These are phyloP conservation scores for Pelagomonas calceolata DNA, from an alignment of 108 stramenopile genomes.

Conservation along the genomic window DNA sequence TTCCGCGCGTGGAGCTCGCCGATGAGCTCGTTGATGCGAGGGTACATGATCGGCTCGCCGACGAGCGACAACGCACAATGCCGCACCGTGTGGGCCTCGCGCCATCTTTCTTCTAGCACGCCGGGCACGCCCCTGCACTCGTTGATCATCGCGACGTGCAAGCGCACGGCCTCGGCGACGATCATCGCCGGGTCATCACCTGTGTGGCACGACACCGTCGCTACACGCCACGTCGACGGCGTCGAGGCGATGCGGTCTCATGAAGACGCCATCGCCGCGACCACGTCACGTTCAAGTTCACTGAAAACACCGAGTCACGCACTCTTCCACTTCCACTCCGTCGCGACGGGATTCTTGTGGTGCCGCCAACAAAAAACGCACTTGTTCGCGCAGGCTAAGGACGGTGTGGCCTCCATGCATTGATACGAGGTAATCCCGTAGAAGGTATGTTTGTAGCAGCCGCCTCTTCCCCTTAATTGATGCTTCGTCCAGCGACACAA, in stretches of 20 bases:
- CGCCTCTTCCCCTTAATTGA: constrained; percentile 83
- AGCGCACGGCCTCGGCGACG: constrained; percentile 70
- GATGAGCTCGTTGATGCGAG: constrained; percentile 76
- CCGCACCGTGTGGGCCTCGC: constrained; percentile 73
- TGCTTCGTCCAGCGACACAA: constrained; percentile 96
- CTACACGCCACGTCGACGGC: too few relatives aligned
- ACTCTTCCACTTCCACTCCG: constrained; percentile 95
- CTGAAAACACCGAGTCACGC: too few relatives aligned
- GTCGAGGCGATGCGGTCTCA: too few relatives aligned
- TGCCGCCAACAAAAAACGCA: constrained; percentile 98
- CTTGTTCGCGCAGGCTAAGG: constrained; percentile 89
- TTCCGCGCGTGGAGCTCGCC: constrained; percentile 67
- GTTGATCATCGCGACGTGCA: constrained; percentile 79
- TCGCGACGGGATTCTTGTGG: constrained; percentile 94
- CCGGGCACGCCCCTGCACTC: constrained; percentile 86
- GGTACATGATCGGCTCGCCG: constrained; percentile 93
- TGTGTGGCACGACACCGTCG: neutral
- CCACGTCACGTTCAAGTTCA: too few relatives aligned
- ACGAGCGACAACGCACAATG: constrained; percentile 78
- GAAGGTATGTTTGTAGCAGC: constrained; percentile 93
- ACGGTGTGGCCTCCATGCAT: constrained; percentile 93
- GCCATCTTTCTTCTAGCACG: constrained; percentile 75
- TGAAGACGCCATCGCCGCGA: too few relatives aligned
- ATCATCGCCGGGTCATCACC: constrained; percentile 76
- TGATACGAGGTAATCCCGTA: constrained; percentile 91